Base-by-base conservation (phyloP, 768 basidiomycete species). In the Mycena maculata region DNA sequence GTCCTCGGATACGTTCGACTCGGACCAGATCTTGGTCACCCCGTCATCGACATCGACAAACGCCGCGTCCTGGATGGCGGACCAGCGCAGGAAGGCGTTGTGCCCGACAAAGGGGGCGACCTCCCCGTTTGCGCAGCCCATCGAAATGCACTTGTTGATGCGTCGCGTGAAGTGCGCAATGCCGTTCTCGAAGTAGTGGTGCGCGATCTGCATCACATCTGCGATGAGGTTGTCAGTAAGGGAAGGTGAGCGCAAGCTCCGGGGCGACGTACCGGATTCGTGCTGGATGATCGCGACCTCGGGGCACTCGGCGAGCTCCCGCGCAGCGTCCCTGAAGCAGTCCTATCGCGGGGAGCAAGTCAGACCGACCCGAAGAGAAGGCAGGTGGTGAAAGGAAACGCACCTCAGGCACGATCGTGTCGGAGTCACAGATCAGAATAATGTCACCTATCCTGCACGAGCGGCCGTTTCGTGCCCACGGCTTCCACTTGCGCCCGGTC, bases 201-300 rank as follows among this genome's bases (percentile, higher is more conserved):
- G 83, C 0, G 90, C 93, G 60, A 95, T 93, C 77, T 96, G 93
- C 90, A 95, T 94, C 71, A 96, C 94, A 72, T 94, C 92, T 88
- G 63, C 6, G 22, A 69, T 31, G 28, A 38, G 38, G 45, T 12
- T 15, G 30, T 48, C 41, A 13, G 13, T 48, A 31, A 23, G 33
- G 49, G 31, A 28, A 1, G 20, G 23, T 16, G 38, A 63, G 13
- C 2, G 23, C 20, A 38, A 39, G 60, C 10, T 18, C n/a, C 45
- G 23, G 18, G 27, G 56, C 33, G n/a, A 75, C 82, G 57, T 69
- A 89, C 90, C 92, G 7, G 92, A 94, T 73, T 92, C 92, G 75
- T 97, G 95, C 75, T 96, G 95, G 58, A 97, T 91, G 79, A 97
- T 94, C 1, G 89, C 93, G 33, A 95, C 88, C 47, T 94, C 90